Percentiles rank a stretch among this genome's conserved stretches.
These are phyloP conservation scores for Hygrocybe coccinea DNA, from an alignment of 768 basidiomycete species.

Conservation along the genomic window DNA sequence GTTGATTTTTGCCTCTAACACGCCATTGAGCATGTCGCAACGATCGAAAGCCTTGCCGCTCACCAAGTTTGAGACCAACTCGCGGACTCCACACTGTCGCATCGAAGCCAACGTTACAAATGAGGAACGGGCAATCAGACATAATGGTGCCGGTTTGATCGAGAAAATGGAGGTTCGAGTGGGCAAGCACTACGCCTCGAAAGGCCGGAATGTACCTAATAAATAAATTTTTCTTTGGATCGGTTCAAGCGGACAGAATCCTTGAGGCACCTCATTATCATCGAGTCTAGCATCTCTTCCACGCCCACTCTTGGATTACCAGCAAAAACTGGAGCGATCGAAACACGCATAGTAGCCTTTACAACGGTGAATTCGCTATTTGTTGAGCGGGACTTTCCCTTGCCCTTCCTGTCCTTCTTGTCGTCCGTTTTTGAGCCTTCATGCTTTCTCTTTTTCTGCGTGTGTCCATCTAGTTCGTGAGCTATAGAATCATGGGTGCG, in stretches of 20 bases:
- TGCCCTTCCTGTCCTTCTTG: conserved; percentile 29
- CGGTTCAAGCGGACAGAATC: background rate
- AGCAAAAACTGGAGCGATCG: conserved; percentile 79
- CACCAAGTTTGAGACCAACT: conserved; percentile 76
- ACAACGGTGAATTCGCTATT: conserved; percentile 58
- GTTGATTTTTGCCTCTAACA: conserved; percentile 75
- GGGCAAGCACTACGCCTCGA: conserved; percentile 79
- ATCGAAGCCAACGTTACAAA: conserved; percentile 71
- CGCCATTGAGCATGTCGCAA: background rate
- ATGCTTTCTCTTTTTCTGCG: conserved; percentile 37
- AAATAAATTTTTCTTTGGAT: background rate
- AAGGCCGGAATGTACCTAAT: conserved; percentile 86
- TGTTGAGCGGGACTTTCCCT: conserved; percentile 34
- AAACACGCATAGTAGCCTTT: conserved; percentile 61
- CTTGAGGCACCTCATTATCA: conserved; percentile 82
- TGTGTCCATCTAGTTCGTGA: conserved; percentile 9
- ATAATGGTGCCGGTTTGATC: conserved; percentile 61
- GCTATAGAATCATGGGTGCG: conserved; percentile 40
- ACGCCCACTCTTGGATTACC: conserved; percentile 67
- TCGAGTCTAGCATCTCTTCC: conserved; percentile 86
- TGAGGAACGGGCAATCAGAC: conserved; percentile 80
- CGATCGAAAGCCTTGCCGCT: conserved; percentile 21
- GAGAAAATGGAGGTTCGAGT: conserved; percentile 71
- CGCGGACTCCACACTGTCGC: conserved; percentile 86
- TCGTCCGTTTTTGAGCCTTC: conserved; percentile 26